These are phyloP conservation scores for Entomortierella beljakovae DNA, from an alignment of 192 early-diverging fungal species.

Conservation along the genomic window DNA sequence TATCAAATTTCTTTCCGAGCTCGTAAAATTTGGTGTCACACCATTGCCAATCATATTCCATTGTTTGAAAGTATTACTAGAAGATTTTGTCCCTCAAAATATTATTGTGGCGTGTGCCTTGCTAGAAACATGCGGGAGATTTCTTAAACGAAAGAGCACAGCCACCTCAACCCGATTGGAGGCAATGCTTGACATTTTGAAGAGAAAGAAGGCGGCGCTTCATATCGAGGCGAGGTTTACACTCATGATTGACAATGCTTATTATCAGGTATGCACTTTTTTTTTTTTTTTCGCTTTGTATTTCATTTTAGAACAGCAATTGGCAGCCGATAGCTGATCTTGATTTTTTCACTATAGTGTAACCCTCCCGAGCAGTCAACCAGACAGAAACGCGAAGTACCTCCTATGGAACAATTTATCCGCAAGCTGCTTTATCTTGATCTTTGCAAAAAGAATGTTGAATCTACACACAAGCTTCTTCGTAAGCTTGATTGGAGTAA, in stretches of 20 bases:
- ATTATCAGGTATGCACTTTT: conserved; percentile 77
- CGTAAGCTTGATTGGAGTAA: conserved; percentile 92
- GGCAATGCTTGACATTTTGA: conserved; percentile 88
- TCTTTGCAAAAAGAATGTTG: conserved; percentile 77
- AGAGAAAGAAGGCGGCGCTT: conserved; percentile 87
- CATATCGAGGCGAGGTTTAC: conserved; percentile 86
- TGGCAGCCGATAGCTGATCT: not conserved
- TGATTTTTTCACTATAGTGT: conserved; percentile 57
- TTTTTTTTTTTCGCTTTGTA: not conserved
- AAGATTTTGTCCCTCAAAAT: conserved; percentile 86
- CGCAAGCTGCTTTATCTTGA: conserved; percentile 91
- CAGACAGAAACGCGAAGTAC: conserved; percentile 74
- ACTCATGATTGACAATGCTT: conserved; percentile 96
- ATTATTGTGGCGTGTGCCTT: conserved; percentile 88
- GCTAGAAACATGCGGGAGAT: conserved; percentile 92
- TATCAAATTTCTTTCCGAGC: conserved; percentile 88
- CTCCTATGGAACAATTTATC: conserved; percentile 89
- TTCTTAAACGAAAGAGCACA: conserved; percentile 76
- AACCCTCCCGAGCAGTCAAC: conserved; percentile 82
- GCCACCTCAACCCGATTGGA: conserved; percentile 79
- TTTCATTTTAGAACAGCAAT: not conserved
- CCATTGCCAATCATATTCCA: conserved; percentile 86
- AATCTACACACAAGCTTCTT: conserved; percentile 73
- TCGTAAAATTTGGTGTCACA: conserved; percentile 93
- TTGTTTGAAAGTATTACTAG: conserved; percentile 86